Evolutionary conservation across 2,329 filamentous ascomycete species (phyloP).

Genomic region (Cytospora leucostoma): DNA sequence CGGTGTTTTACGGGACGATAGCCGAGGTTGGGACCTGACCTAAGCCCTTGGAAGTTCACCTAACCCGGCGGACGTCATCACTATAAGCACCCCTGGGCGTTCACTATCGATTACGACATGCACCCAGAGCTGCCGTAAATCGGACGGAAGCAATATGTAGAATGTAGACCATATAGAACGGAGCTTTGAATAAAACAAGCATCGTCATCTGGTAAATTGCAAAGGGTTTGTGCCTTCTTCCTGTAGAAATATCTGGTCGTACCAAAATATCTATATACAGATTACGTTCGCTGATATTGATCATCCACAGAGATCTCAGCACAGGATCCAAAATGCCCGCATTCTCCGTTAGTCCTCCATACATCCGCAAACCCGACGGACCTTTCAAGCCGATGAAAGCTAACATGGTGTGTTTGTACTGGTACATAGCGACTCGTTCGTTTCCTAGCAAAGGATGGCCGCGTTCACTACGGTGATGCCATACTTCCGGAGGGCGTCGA

Average conservation of each 20-base stretch:
- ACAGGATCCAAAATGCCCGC: slow-evolving; percentile 25
- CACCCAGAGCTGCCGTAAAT: neutral
- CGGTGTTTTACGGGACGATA: neutral
- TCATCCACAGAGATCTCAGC: too few species aligned
- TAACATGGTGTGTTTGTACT: slow-evolving; percentile 12
- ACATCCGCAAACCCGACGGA: neutral
- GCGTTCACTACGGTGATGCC: slow-evolving; percentile 73
- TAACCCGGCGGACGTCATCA: slow-evolving; percentile 5
- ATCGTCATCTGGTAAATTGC: neutral
- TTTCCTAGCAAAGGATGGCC: slow-evolving; percentile 71
- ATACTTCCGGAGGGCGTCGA: slow-evolving; percentile 62
- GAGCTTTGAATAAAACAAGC: neutral
- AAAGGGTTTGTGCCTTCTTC: too few species aligned
- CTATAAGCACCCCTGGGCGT: neutral
- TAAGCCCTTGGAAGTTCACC: too few species aligned
- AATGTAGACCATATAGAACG: neutral
- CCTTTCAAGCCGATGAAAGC: neutral
- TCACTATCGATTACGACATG: neutral
- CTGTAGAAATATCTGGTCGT: too few species aligned
- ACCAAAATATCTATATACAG: too few species aligned
- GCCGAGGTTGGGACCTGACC: neutral
- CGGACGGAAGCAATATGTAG: neutral
- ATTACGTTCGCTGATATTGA: neutral
- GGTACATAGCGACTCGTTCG: slow-evolving; percentile 64
- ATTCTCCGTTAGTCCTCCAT: slow-evolving; percentile 30